Percentiles rank a stretch among this genome's conserved stretches.
Conservation (phyloP, 164 flowering plant species). For the Vitis amurensis region DNA sequence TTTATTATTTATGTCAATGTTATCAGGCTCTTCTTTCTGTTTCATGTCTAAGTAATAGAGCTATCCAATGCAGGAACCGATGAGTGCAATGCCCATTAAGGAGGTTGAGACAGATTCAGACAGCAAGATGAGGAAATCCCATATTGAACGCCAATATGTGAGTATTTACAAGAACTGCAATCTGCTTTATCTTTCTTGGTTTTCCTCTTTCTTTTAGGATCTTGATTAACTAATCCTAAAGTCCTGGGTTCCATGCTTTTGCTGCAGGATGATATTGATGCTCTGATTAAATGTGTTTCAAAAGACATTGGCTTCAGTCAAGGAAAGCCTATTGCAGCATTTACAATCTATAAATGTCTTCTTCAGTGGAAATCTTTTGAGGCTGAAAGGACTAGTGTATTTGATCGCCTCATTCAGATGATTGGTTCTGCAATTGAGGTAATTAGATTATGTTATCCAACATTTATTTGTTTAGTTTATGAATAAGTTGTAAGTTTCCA, state of each 20-base stretch:
- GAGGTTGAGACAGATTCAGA: conserved; percentile 57
- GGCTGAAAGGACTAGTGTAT: conserved; percentile 58
- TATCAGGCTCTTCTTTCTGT: background rate
- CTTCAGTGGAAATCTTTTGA: conserved; percentile 66
- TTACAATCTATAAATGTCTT: conserved; percentile 64
- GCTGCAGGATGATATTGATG: conserved; percentile 86
- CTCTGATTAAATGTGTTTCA: conserved; percentile 76
- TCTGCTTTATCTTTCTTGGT: conserved; percentile 4
- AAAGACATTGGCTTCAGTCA: conserved; percentile 86
- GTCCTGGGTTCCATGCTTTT: conserved; percentile 8
- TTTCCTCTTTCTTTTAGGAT: background rate
- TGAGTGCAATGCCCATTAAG: conserved; percentile 48
- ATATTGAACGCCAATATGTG: conserved; percentile 83
- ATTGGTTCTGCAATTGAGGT: conserved; percentile 66
- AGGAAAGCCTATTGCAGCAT: conserved; percentile 58
- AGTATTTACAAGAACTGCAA: conserved; percentile 13
- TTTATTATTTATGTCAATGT: background rate
- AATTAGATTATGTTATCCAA: background rate
- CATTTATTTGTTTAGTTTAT: too few relatives aligned
- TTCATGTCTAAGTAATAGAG: background rate
- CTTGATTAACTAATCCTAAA: conserved; percentile 4
- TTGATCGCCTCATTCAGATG: conserved; percentile 63
- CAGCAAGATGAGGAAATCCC: conserved; percentile 58
- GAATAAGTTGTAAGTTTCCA: background rate
- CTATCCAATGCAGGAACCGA: conserved; percentile 59